phyloP scores from a whole-genome alignment of 164 flowering plant species.

The Litsea cubeba region DNA sequence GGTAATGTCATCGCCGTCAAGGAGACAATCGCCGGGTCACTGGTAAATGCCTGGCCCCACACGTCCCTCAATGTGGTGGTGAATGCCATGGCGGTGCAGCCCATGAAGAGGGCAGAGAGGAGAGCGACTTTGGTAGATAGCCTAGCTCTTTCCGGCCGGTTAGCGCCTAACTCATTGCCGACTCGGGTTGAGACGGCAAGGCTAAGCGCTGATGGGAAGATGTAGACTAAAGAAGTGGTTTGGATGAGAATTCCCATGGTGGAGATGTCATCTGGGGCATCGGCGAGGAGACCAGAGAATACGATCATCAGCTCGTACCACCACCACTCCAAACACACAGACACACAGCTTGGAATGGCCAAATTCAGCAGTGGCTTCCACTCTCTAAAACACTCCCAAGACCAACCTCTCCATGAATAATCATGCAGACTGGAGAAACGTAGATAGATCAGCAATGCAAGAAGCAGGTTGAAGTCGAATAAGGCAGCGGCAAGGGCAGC shows the following conservation, averaged over 20 bases:
- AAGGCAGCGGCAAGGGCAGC: slow-evolving; percentile 32
- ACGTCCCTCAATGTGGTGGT: slow-evolving; percentile 23
- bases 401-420: slow-evolving; percentile 37
- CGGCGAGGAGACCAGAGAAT: slow-evolving; percentile 37
- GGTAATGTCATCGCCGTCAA: slow-evolving; percentile 47
- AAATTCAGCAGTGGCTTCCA: slow-evolving; percentile 38
- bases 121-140: slow-evolving; percentile 27
- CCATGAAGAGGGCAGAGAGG: slow-evolving; percentile 26
- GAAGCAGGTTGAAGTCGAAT: slow-evolving; percentile 27
- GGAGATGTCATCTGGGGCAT: slow-evolving; percentile 39
- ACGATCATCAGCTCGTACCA: slow-evolving; percentile 71
- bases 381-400: slow-evolving; percentile 19
- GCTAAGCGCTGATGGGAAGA: slow-evolving; percentile 55
- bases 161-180: slow-evolving; percentile 59
- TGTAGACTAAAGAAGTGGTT: slow-evolving; percentile 49
- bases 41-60: slow-evolving; percentile 53
- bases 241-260: slow-evolving; percentile 57
- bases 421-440: slow-evolving; percentile 19
- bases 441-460: slow-evolving; percentile 26
- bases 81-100: slow-evolving; percentile 39
- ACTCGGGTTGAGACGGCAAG: slow-evolving; percentile 48
- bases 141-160: slow-evolving; percentile 37
- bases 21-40: slow-evolving; percentile 28
- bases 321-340: slow-evolving; percentile 82
- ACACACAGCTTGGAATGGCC: slow-evolving; percentile 53